Percentiles rank a stretch among this genome's conserved stretches.
Evolutionary conservation across 352 stramenopile genomes (phyloP).

Genomic region (Globisporangium uncinulatum): DNA sequence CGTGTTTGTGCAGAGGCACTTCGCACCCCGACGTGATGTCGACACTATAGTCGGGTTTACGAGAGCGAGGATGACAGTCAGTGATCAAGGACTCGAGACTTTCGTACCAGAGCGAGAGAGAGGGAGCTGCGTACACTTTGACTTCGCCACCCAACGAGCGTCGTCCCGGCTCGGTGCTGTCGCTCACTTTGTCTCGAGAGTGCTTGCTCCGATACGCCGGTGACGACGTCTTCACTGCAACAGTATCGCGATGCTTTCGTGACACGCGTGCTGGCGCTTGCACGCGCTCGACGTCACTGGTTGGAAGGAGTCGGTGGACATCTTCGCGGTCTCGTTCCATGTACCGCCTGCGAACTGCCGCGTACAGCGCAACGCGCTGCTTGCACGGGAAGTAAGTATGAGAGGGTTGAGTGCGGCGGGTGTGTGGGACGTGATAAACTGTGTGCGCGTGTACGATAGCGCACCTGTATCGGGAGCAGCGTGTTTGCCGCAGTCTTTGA

Average conservation of each 20-base stretch:
- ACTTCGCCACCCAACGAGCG: constrained; percentile 14
- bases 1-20: constrained; percentile 28
- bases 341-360: constrained; percentile 45
- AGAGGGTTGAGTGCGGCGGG: not conserved
- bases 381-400: not conserved
- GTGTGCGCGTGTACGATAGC: not conserved
- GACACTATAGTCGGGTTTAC: constrained; percentile 13
- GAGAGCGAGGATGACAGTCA: constrained; percentile 1
- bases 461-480: constrained; percentile 12
- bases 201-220: not conserved
- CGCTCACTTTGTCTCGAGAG: not conserved
- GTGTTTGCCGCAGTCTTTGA: constrained; percentile 2
- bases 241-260: not conserved
- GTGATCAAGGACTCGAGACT: not conserved
- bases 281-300: not conserved
- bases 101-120: not conserved
- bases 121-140: constrained; percentile 10
- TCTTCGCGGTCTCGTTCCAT: constrained; percentile 49
- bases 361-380: constrained; percentile 43
- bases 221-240: not conserved
- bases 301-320: constrained; percentile 7
- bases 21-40: constrained; percentile 34
- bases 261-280: not conserved
- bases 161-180: not conserved
- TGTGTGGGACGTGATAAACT: constrained; percentile 8